These are phyloP conservation scores for Ailanthus altissimus DNA, from an alignment of 345 rosid species.

Conservation along the genomic window DNA sequence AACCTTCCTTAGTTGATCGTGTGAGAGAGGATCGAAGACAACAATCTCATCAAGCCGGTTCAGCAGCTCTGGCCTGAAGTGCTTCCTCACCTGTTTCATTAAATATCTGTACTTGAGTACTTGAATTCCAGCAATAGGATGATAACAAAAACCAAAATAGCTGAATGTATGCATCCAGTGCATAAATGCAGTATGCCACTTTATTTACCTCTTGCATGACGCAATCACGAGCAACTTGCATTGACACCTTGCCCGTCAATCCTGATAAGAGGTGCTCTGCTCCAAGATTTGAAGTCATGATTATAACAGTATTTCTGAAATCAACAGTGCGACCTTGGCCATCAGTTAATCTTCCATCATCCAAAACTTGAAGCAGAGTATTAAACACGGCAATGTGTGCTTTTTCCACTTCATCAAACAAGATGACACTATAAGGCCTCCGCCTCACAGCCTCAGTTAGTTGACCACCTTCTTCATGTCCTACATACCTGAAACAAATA, in stretches of 20 bases:
- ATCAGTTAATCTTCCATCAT: conserved; percentile 85
- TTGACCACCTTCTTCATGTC: conserved; percentile 97
- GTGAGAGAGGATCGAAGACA: conserved; percentile 90
- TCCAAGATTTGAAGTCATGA: conserved; percentile 95
- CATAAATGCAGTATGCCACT: neutral
- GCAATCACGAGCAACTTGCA: conserved; percentile 78
- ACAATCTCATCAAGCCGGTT: conserved; percentile 87
- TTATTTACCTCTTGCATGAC: conserved; percentile 74
- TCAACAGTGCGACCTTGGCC: conserved; percentile 95
- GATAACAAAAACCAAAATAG: neutral
- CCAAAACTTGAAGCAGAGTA: conserved; percentile 90
- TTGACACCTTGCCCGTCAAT: conserved; percentile 62
- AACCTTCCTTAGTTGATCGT: conserved; percentile 82
- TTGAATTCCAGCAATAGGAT: too few relatives aligned
- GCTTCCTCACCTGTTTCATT: conserved; percentile 57
- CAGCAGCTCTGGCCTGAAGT: conserved; percentile 84
- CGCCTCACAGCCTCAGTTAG: conserved; percentile 91
- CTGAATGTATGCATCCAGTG: neutral
- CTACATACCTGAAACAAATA: conserved; percentile 59
- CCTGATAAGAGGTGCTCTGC: conserved; percentile 85
- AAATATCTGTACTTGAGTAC: neutral
- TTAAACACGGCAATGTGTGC: conserved; percentile 90
- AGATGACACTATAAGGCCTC: conserved; percentile 75
- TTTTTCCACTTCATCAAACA: conserved; percentile 94
- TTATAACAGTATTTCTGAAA: conserved; percentile 75